phyloP scores from a whole-genome alignment of 768 basidiomycete genomes.

The Naganishia vishniacii region DNA sequence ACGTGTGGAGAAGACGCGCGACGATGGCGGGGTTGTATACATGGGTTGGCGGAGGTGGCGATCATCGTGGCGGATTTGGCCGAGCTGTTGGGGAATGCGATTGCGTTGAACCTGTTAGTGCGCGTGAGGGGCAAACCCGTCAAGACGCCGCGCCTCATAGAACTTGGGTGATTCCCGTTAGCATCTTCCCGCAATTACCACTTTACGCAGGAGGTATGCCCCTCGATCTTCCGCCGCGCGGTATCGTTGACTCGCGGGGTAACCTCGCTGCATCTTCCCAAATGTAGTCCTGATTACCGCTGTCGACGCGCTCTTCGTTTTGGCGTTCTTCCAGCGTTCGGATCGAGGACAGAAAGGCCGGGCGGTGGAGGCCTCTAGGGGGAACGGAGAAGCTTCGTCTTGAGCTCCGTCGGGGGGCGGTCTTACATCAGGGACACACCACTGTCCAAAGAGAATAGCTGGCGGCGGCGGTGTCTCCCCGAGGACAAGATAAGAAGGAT shows the following conservation, averaged over 20 bases:
- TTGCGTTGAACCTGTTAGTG: slow-evolving; percentile 62
- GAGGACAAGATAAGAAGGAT: slow-evolving; percentile 18
- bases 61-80: slow-evolving; percentile 74
- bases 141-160: neutral
- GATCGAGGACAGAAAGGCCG: slow-evolving; percentile 38
- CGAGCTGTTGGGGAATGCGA: slow-evolving; percentile 74
- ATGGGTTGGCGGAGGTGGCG: slow-evolving; percentile 57
- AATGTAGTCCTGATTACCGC: slow-evolving; percentile 46
- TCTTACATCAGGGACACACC: too few species aligned
- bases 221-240: neutral
- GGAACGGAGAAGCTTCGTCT: neutral
- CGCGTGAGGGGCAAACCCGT: neutral
- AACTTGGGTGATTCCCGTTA: slow-evolving; percentile 19
- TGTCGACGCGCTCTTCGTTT: slow-evolving; percentile 46
- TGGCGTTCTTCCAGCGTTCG: slow-evolving; percentile 47
- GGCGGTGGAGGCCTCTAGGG: neutral
- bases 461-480: too few species aligned
- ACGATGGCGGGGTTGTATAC: slow-evolving; percentile 31
- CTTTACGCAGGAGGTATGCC: slow-evolving; percentile 42
- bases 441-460: too few species aligned
- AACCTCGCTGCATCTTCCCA: neutral
- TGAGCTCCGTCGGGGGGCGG: neutral
- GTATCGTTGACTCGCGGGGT: neutral
- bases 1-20: slow-evolving; percentile 5
- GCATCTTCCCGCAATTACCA: slow-evolving; percentile 47